Percentiles rank a stretch among this genome's conserved stretches.
Conservation (phyloP, 257 asterid species). For the Scutellaria galericulata region DNA sequence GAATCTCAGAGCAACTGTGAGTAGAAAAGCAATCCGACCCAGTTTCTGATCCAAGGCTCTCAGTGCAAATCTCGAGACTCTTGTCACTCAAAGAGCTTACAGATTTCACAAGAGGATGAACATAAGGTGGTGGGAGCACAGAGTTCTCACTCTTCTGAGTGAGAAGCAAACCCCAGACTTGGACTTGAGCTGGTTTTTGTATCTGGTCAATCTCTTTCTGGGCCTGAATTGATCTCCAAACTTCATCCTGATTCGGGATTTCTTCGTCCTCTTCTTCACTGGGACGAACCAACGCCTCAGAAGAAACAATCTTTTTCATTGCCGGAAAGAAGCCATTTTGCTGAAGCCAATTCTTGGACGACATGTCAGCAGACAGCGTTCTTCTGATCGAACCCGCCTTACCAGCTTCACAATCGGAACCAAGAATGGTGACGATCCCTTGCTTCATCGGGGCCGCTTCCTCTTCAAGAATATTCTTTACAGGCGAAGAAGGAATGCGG, state of each 20-base stretch:
- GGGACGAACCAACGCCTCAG: conserved; percentile 23
- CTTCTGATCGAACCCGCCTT: conserved; percentile 57
- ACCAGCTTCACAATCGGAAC: conserved; percentile 45
- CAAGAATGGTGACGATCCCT: conserved; percentile 80
- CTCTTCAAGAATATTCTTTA: conserved; percentile 17
- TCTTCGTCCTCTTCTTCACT: conserved; percentile 34
- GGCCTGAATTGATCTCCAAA: conserved; percentile 59
- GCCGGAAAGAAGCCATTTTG: conserved; percentile 48
- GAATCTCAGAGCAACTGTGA: conserved; percentile 40
- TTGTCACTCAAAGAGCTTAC: conserved; percentile 54
- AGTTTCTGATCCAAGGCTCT: conserved; percentile 87
- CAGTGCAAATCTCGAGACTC: conserved; percentile 86
- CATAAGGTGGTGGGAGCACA: conserved; percentile 49
- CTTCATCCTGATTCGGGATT: conserved; percentile 49
- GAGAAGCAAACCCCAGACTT: conserved; percentile 55
- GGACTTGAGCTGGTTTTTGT: not conserved
- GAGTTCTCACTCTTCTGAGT: conserved; percentile 45
- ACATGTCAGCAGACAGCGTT: conserved; percentile 68
- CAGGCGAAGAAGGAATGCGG: conserved; percentile 34
- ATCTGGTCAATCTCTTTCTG: conserved; percentile 25
- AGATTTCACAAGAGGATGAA: conserved; percentile 67
- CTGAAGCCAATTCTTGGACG: conserved; percentile 59
- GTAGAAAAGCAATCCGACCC: conserved; percentile 70
- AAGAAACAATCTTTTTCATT: conserved; percentile 42
- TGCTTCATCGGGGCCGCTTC: conserved; percentile 40